Base-by-base conservation (phyloP, 805 yeast genomes). In the Monosporozyma unispora region DNA sequence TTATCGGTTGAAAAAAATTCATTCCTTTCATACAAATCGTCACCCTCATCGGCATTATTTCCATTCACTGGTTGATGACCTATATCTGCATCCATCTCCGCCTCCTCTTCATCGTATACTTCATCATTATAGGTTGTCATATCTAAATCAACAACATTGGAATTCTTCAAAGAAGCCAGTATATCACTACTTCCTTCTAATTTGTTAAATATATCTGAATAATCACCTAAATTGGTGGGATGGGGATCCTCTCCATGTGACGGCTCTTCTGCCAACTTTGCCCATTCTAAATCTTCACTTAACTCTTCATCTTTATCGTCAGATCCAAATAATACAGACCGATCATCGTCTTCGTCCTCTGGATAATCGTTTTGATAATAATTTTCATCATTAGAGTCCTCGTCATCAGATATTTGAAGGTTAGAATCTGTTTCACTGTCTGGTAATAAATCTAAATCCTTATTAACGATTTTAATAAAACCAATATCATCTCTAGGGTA, bases 341-440 rank as follows among this genome's bases (percentile, higher is more conserved):
- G 55, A 46, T 69, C 81, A 9, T 80, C 88, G 58, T 86, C 91
- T 54, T 88, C 96, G 60, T 90, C 96, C 44, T 88, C 96, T 0
- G 98, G 98, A 60, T 91, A 91, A 60, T 91, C 98, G 66, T 93
- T 91, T 58, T 81, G 80, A 63, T 91, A 91, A 60, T 82, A 90
- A 49, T 86, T 88, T 68, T 91, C 99, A 19, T 96, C 96, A 61
- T 86, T 86, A 0, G 93, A 84, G 60, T 86, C 95, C 53, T 85
- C 91, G 58, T 86, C 88, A 55, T 84, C 93, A 0, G 87, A 75
- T 2, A 62, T 56, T 9, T 58, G 65, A n/a, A 66, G 63, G 4
- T 73, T 76, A n/a, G 73, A 75, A 40, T 63, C 63, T 1, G 61
- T 66, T 7, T 65, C 69, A 28, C 62, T 72, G 6, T 67, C 67